phyloP scores from a whole-genome alignment of 192 early-diverging fungal genomes.

The Mortierella antarctica region DNA sequence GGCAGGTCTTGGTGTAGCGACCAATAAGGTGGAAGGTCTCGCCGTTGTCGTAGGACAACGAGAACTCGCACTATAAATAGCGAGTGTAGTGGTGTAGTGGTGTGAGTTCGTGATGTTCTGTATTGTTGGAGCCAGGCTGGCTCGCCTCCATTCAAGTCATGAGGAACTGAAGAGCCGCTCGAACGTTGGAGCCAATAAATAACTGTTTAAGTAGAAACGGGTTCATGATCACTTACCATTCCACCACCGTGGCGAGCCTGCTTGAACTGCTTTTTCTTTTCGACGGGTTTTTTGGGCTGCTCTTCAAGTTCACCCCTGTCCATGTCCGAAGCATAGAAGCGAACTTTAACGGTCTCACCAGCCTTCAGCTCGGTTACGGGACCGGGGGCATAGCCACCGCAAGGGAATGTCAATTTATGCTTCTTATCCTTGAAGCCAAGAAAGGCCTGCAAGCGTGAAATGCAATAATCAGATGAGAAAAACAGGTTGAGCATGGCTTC shows the following conservation, averaged over 20 bases:
- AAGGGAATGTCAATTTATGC: constrained; percentile 43
- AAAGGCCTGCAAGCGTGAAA: constrained; percentile 22
- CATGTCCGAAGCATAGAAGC: constrained; percentile 55
- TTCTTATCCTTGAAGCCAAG: constrained; percentile 46
- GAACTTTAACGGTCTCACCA: constrained; percentile 58
- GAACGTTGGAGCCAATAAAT: no score
- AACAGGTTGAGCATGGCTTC: neutral
- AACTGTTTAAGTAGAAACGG: neutral
- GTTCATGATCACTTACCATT: constrained; percentile 15
- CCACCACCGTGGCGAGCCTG: constrained; percentile 74
- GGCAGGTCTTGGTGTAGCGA: constrained; percentile 52
- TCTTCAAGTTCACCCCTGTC: constrained; percentile 20
- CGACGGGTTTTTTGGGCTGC: constrained; percentile 37
- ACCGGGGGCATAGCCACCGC: constrained; percentile 52
- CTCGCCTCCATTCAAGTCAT: no score
- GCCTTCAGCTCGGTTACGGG: constrained; percentile 61
- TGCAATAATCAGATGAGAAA: neutral
- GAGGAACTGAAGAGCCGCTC: no score
- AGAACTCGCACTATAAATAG: constrained; percentile 70
- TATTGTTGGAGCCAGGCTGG: no score
- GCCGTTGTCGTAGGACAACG: constrained; percentile 73
- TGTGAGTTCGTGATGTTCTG: no score
- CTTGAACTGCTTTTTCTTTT: constrained; percentile 26
- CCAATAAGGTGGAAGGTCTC: constrained; percentile 60
- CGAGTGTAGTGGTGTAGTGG: neutral